phyloP scores from a whole-genome alignment of 306 rosid species.

The Psophocarpus tetragonolobus region DNA sequence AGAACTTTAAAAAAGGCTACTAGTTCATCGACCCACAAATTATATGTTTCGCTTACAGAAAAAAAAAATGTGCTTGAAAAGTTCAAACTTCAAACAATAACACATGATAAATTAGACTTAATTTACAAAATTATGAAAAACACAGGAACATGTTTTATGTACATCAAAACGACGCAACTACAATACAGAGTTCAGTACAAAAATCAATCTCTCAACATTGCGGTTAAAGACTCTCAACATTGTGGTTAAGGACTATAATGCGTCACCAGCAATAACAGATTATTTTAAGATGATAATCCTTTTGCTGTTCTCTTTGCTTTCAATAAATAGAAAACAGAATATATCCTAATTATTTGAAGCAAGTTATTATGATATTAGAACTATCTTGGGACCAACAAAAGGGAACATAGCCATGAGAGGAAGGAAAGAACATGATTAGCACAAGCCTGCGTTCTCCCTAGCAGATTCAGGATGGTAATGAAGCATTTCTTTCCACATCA shows the following conservation, averaged over 20 bases:
- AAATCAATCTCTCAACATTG: conserved; percentile 34
- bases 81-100: conserved; percentile 15
- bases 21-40: background rate
- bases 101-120: conserved; percentile 31
- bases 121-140: conserved; percentile 48
- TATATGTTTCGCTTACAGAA: background rate
- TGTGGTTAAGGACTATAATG: conserved; percentile 35
- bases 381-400: conserved; percentile 29
- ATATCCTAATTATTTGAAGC: conserved; percentile 45
- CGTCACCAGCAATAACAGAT: conserved; percentile 38
- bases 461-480: conserved; percentile 81
- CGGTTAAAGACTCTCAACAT: conserved; percentile 35
- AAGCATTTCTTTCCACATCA: conserved; percentile 94
- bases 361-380: conserved; percentile 43
- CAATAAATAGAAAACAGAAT: conserved; percentile 39
- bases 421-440: conserved; percentile 35
- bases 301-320: conserved; percentile 20
- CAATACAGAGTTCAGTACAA: conserved; percentile 42
- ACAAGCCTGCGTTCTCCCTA: conserved; percentile 39
- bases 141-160: conserved; percentile 46
- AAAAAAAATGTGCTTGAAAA: background rate
- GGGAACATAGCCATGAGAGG: conserved; percentile 8
- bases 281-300: conserved; percentile 36
- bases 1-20: background rate
- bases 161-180: conserved; percentile 40